Conservation (phyloP, 208 protist species). For the Leishmania turanica region DNA sequence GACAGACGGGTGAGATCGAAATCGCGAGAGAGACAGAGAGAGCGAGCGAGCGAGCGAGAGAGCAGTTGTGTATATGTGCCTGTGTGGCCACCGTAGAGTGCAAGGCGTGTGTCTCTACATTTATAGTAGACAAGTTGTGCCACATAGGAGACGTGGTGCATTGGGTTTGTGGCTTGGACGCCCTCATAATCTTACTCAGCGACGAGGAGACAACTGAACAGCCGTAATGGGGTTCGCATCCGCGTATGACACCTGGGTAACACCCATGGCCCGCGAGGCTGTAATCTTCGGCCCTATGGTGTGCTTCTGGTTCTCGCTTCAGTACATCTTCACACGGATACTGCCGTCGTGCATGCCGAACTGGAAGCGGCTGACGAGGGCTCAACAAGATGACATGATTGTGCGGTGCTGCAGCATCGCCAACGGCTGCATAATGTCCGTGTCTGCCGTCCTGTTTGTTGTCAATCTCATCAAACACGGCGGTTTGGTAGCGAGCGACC, state of each 20-base stretch:
- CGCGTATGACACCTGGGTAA: conserved; percentile 66
- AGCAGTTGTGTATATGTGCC: background rate
- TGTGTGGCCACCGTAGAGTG: background rate
- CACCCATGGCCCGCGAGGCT: conserved; percentile 57
- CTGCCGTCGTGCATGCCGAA: conserved; percentile 38
- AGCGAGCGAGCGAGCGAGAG: background rate
- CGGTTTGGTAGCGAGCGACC: conserved; percentile 36
- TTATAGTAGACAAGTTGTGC: background rate
- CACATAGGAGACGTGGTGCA: background rate
- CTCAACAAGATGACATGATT: conserved; percentile 58
- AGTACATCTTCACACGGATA: conserved; percentile 35
- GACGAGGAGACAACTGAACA: background rate
- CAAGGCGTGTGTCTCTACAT: background rate
- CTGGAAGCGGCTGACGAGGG: conserved; percentile 37
- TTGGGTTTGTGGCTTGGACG: background rate
- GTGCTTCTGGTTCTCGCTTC: conserved; percentile 58
- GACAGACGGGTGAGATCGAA: background rate
- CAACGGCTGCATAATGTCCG: conserved; percentile 76
- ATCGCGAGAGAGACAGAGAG: too few relatives aligned
- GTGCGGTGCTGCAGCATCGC: conserved; percentile 66
- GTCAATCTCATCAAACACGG: conserved; percentile 33
- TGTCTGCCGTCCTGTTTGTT: conserved; percentile 65
- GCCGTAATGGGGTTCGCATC: conserved; percentile 54
- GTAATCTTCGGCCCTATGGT: conserved; percentile 58
- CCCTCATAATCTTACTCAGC: background rate